Evolutionary conservation across 805 yeast species (phyloP), one percentile per base, ranked within the genome.

Genomic region (Candida silvatica): DNA sequence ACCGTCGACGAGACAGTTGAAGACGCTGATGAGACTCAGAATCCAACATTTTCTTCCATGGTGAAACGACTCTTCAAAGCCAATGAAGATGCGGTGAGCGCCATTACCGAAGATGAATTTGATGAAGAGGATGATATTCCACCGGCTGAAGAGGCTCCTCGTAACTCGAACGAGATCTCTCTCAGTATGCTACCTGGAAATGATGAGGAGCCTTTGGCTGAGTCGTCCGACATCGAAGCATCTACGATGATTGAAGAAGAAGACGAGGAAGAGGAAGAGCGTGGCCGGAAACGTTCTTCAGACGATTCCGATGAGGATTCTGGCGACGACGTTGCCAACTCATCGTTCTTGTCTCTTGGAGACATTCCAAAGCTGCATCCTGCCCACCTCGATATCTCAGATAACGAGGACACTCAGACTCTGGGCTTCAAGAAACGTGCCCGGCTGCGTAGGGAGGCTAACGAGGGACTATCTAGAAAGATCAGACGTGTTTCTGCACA

Each of bases 181-280:
- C n/a, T n/a, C n/a, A n/a, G n/a, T n/a, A n/a, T n/a, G n/a, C n/a
- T n/a, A n/a, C n/a, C n/a, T n/a, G n/a, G n/a, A n/a, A n/a, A n/a
- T n/a, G n/a, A n/a, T n/a, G n/a, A n/a, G n/a, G n/a, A n/a, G n/a
- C n/a, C n/a, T n/a, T n/a, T n/a, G n/a, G n/a, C n/a, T n/a, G n/a
- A n/a, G n/a, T n/a, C n/a, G n/a, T n/a, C n/a, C n/a, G n/a, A n/a
- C n/a, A n/a, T n/a, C n/a, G 14, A 8, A 8, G 29, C n/a, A 20
- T 20, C 6, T 15, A 18, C 6, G 5, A 14, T 14, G 17, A 16
- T 14, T 11, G 11, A 18, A 11, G 27, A 20, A 27, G 4, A 26
- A 39, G 42, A 17, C 28, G 38, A 16, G 27, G 34, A 11, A 29
- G 24, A 14, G 38, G 44, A n/a, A n/a, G n/a, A n/a, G n/a, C n/a